These are phyloP conservation scores for Yarrowia alimentaria DNA, from an alignment of 805 yeast genomes.

Conservation along the genomic window DNA sequence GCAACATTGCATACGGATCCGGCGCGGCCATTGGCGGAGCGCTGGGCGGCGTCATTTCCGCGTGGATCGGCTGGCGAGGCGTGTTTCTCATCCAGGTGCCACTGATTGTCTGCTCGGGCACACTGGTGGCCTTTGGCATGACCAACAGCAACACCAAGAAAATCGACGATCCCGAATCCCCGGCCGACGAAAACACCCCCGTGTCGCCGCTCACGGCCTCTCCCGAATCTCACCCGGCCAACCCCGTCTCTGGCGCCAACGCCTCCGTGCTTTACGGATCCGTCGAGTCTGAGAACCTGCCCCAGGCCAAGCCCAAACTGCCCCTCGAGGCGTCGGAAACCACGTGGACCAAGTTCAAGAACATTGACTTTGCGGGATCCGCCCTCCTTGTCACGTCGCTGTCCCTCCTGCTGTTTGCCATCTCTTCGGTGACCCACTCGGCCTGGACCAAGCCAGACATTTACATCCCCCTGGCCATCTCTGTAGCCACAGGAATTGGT, in stretches of 20 bases:
- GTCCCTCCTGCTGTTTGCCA: slow-evolving; percentile 58
- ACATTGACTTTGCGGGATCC: slow-evolving; percentile 68
- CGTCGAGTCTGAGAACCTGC: slow-evolving; percentile 22
- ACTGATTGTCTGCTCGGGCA: slow-evolving; percentile 40
- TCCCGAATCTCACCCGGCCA: background rate
- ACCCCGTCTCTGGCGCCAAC: slow-evolving; percentile 11
- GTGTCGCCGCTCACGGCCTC: slow-evolving; percentile 6
- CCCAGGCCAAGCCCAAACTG: slow-evolving; percentile 30
- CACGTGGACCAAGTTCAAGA: slow-evolving; percentile 43
- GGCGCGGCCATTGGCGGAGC: slow-evolving; percentile 74
- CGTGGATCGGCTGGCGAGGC: slow-evolving; percentile 61
- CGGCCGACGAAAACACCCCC: slow-evolving; percentile 4
- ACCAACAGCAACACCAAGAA: slow-evolving; percentile 30
- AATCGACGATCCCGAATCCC: slow-evolving; percentile 20
- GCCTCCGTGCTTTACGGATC: slow-evolving; percentile 37
- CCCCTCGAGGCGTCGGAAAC: slow-evolving; percentile 31
- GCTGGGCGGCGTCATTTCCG: slow-evolving; percentile 55
- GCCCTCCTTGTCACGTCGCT: slow-evolving; percentile 56
- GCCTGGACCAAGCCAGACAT: slow-evolving; percentile 49
- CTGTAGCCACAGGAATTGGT: slow-evolving; percentile 39
- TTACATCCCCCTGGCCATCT: slow-evolving; percentile 38
- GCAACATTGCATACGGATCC: slow-evolving; percentile 69
- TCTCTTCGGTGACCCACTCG: slow-evolving; percentile 58
- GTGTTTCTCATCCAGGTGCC: slow-evolving; percentile 46
- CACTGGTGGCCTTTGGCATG: slow-evolving; percentile 37